phyloP scores from a whole-genome alignment of 139 green algal genomes.

The Asterochloris sp. region DNA sequence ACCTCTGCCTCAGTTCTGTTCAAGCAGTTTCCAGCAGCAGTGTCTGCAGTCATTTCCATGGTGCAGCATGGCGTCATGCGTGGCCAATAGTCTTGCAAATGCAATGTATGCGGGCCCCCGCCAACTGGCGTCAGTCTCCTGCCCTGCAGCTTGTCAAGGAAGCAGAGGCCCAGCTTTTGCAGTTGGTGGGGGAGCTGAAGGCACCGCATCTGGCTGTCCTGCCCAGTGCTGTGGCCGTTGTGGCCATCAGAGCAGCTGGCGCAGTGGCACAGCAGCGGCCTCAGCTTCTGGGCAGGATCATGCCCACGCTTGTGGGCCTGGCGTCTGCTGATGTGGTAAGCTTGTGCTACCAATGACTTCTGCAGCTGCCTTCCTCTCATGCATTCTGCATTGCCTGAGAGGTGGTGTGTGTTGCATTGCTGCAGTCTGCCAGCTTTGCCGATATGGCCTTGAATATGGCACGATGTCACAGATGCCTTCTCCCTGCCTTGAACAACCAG shows the following conservation, averaged over 20 bases:
- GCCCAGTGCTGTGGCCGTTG: slow-evolving; percentile 28
- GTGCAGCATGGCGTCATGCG: too few species aligned
- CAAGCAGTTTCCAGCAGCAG: too few species aligned
- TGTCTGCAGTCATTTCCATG: too few species aligned
- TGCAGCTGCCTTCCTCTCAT: not conserved
- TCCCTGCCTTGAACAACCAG: not conserved
- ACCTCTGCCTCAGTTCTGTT: too few species aligned
- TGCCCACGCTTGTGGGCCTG: slow-evolving; percentile 42
- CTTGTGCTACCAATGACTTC: not conserved
- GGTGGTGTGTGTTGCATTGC: not conserved
- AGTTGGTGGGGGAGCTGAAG: slow-evolving; percentile 36
- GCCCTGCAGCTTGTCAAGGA: slow-evolving; percentile 24
- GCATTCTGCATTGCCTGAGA: not conserved
- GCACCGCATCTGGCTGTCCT: slow-evolving; percentile 8
- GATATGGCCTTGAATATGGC: not conserved
- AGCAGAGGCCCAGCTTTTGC: slow-evolving; percentile 17
- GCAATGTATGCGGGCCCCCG: too few species aligned
- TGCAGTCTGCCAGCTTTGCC: not conserved
- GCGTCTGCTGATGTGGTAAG: not conserved
- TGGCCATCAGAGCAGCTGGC: slow-evolving; percentile 21
- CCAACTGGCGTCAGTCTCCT: too few species aligned
- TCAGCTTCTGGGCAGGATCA: slow-evolving; percentile 37
- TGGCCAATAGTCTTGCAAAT: too few species aligned
- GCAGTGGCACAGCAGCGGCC: slow-evolving; percentile 37
- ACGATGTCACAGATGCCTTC: not conserved